Evolutionary conservation across 2,329 filamentous ascomycete species (phyloP).

Genomic region (Trichoderma sp.): DNA sequence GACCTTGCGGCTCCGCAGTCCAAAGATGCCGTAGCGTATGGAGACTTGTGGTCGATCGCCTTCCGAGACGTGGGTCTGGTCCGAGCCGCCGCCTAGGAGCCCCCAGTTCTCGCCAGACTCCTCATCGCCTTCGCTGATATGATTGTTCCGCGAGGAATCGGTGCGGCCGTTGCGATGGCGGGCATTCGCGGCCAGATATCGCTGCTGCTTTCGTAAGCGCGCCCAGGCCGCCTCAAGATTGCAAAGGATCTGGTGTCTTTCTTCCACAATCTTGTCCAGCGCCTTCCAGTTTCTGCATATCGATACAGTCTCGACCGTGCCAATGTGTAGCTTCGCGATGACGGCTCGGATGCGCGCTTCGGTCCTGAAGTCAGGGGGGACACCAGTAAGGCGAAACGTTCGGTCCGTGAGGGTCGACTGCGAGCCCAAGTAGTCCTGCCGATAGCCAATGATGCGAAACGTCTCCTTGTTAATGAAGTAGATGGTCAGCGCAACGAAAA

Average conservation of each 20-base stretch:
- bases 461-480: slow-evolving; percentile 85
- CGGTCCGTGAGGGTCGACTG: slow-evolving; percentile 96
- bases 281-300: slow-evolving; percentile 85
- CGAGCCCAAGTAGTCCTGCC: slow-evolving; percentile 88
- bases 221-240: slow-evolving; percentile 84
- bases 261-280: slow-evolving; percentile 71
- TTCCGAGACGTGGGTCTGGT: slow-evolving; percentile 40
- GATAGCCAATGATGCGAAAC: slow-evolving; percentile 76
- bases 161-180: background rate
- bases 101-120: slow-evolving; percentile 59
- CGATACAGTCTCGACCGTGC: slow-evolving; percentile 83
- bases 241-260: slow-evolving; percentile 65
- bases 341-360: slow-evolving; percentile 84
- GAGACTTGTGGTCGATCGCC: slow-evolving; percentile 65
- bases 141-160: slow-evolving; percentile 29
- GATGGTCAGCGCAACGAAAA: slow-evolving; percentile 80
- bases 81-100: slow-evolving; percentile 55
- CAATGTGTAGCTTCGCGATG: slow-evolving; percentile 84
- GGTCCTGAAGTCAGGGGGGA: slow-evolving; percentile 75
- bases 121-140: slow-evolving; percentile 41
- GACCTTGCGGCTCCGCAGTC: slow-evolving; percentile 68
- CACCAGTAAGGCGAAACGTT: slow-evolving; percentile 87
- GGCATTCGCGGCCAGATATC: slow-evolving; percentile 21
- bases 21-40: slow-evolving; percentile 77
- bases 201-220: slow-evolving; percentile 51